phyloP scores from a whole-genome alignment of 208 protist genomes.

The Leishmania mexicana region DNA sequence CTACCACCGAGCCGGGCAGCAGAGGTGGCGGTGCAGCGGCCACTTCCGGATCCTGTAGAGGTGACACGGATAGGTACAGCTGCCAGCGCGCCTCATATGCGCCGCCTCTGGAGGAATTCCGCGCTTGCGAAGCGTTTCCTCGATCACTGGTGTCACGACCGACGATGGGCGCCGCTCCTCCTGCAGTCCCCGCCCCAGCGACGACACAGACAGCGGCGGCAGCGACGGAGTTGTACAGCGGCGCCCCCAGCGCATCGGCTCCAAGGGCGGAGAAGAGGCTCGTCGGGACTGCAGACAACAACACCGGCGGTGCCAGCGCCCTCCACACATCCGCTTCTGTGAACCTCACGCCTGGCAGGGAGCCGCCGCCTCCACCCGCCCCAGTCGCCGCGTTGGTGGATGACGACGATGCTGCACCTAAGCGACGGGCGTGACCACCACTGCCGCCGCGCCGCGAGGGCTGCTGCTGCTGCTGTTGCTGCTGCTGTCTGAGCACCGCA shows the following conservation, averaged over 20 bases:
- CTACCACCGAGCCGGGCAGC: not conserved
- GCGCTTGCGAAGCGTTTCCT: not conserved
- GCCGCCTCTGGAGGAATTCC: not conserved
- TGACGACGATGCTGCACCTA: constrained; percentile 3
- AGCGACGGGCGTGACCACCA: not conserved
- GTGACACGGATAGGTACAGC: constrained; percentile 66
- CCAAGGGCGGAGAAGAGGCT: constrained; percentile 42
- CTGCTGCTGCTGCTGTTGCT: constrained; percentile 29
- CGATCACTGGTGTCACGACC: not conserved
- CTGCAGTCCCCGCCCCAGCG: not conserved
- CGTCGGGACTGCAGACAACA: constrained; percentile 48
- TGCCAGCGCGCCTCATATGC: constrained; percentile 14
- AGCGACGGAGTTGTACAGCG: constrained; percentile 72
- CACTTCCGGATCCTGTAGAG: constrained; percentile 44
- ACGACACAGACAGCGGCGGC: constrained; percentile 42
- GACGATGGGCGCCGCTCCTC: not conserved
- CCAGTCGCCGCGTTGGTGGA: not conserved
- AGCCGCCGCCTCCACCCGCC: not conserved
- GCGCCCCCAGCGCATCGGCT: constrained; percentile 55
- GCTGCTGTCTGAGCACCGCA: constrained; percentile 30
- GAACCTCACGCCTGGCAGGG: constrained; percentile 18
- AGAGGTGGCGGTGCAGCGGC: not conserved
- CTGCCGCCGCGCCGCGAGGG: constrained; percentile 16
- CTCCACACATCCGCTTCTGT: constrained; percentile 53
- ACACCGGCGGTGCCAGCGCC: constrained; percentile 70